phyloP scores from a whole-genome alignment of 1,284 basidiomycete species.

The Ustilago trichophora region DNA sequence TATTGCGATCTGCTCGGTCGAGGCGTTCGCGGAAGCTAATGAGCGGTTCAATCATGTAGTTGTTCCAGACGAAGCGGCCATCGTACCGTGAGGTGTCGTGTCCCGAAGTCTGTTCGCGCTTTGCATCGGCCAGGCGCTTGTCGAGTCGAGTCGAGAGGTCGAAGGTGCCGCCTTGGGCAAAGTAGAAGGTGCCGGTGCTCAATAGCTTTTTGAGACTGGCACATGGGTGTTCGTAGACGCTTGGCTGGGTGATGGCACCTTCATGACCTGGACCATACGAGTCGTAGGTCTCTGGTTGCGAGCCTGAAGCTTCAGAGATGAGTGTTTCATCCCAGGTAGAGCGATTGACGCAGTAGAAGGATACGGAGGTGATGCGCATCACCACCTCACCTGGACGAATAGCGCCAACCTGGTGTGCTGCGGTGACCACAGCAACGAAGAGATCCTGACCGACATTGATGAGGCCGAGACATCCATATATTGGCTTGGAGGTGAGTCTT shows the following conservation, averaged over 20 bases:
- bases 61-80: constrained; percentile 76
- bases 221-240: constrained; percentile 84
- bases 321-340: constrained; percentile 54
- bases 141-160: constrained; percentile 72
- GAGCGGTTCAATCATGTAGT: constrained; percentile 80
- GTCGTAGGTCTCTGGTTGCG: constrained; percentile 40
- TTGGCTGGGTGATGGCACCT: constrained; percentile 36
- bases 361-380: constrained; percentile 50
- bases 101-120: constrained; percentile 31
- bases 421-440: constrained; percentile 57
- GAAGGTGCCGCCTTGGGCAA: constrained; percentile 81
- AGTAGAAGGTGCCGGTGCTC: constrained; percentile 92
- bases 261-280: constrained; percentile 30
- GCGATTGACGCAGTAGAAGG: constrained; percentile 61
- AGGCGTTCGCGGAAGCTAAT: constrained; percentile 82
- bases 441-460: constrained; percentile 61
- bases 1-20: constrained; percentile 75
- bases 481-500: constrained; percentile 30
- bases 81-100: constrained; percentile 61
- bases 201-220: constrained; percentile 88
- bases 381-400: constrained; percentile 50
- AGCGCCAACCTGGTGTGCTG: constrained; percentile 44
- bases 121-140: constrained; percentile 68
- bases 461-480: constrained; percentile 55
- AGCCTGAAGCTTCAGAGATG: constrained; percentile 25